phyloP scores from a whole-genome alignment of 2,329 filamentous ascomycete species.

The Massarina eburnea region DNA sequence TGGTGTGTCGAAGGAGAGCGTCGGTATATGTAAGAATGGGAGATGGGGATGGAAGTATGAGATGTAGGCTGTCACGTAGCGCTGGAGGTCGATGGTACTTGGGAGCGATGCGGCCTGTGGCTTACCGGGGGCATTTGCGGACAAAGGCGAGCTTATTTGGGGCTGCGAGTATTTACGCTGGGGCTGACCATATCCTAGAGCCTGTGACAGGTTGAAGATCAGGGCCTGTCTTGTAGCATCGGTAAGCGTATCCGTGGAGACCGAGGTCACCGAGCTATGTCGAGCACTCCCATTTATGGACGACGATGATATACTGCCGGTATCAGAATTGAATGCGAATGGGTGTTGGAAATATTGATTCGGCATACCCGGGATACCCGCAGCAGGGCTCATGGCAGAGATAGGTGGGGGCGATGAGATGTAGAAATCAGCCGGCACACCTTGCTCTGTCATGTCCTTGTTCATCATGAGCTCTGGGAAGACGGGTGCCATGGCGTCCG shows the following conservation, averaged over 20 bases:
- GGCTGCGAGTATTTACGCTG: slow-evolving; percentile 63
- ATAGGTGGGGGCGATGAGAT: slow-evolving; percentile 79
- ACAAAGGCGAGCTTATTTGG: slow-evolving; percentile 56
- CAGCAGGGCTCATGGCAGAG: slow-evolving; percentile 68
- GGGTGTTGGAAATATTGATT: slow-evolving; percentile 65
- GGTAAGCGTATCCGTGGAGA: slow-evolving; percentile 66
- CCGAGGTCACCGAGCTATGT: slow-evolving; percentile 62
- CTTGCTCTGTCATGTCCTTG: slow-evolving; percentile 71
- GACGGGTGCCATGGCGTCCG: slow-evolving; percentile 71
- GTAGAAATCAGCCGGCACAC: slow-evolving; percentile 68
- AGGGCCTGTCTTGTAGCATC: slow-evolving; percentile 66
- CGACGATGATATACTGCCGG: slow-evolving; percentile 61
- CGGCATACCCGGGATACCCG: slow-evolving; percentile 66
- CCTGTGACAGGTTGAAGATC: slow-evolving; percentile 62
- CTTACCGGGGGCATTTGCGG: slow-evolving; percentile 35
- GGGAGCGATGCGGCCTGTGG: slow-evolving; percentile 65
- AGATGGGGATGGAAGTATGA: slow-evolving; percentile 91
- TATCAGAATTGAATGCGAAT: slow-evolving; percentile 71
- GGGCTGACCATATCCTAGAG: slow-evolving; percentile 54
- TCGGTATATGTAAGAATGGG: slow-evolving; percentile 91
- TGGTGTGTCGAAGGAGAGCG: slow-evolving; percentile 83
- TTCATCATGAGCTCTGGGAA: slow-evolving; percentile 75
- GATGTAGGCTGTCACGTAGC: slow-evolving; percentile 87
- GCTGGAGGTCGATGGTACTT: slow-evolving; percentile 81
- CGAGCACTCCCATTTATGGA: slow-evolving; percentile 69